phyloP scores from a whole-genome alignment of 1,284 basidiomycete genomes.

The Moniliella sp. region DNA sequence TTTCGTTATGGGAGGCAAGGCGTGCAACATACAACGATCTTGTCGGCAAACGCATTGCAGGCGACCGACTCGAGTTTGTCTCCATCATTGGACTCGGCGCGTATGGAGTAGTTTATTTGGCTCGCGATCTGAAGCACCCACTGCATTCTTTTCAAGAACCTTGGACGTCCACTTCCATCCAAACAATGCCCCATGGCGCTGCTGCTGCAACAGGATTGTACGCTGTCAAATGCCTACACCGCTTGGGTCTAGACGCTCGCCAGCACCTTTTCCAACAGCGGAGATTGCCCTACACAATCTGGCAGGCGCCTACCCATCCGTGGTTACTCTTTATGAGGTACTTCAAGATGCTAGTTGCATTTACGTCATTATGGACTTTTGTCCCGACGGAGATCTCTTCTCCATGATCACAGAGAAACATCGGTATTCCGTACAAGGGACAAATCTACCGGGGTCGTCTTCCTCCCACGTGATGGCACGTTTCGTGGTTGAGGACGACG shows the following conservation, averaged over 20 bases:
- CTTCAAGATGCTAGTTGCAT: slow-evolving; percentile 40
- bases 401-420: slow-evolving; percentile 46
- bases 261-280: slow-evolving; percentile 52
- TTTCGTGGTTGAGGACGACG: slow-evolving; percentile 5
- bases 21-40: too few relatives aligned
- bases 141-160: slow-evolving; percentile 10
- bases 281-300: slow-evolving; percentile 47
- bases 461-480: slow-evolving; percentile 9
- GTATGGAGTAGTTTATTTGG: slow-evolving; percentile 80
- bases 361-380: slow-evolving; percentile 48
- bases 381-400: slow-evolving; percentile 76
- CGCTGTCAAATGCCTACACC: slow-evolving; percentile 68
- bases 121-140: slow-evolving; percentile 16
- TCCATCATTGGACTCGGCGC: slow-evolving; percentile 77
- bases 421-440: slow-evolving; percentile 42
- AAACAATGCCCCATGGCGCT: slow-evolving; percentile 12
- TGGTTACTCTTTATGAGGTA: slow-evolving; percentile 71
- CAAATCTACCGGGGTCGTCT: slow-evolving; percentile 4
- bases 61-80: slow-evolving; percentile 51
- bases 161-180: slow-evolving; percentile 2
- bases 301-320: slow-evolving; percentile 54
- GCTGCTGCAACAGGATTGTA: slow-evolving; percentile 35
- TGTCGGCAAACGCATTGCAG: slow-evolving; percentile 35
- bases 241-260: slow-evolving; percentile 46
- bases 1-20: too few relatives aligned